Evolutionary conservation across 139 green algal genomes (phyloP).

Genomic region (Haematococcus lacustris): DNA sequence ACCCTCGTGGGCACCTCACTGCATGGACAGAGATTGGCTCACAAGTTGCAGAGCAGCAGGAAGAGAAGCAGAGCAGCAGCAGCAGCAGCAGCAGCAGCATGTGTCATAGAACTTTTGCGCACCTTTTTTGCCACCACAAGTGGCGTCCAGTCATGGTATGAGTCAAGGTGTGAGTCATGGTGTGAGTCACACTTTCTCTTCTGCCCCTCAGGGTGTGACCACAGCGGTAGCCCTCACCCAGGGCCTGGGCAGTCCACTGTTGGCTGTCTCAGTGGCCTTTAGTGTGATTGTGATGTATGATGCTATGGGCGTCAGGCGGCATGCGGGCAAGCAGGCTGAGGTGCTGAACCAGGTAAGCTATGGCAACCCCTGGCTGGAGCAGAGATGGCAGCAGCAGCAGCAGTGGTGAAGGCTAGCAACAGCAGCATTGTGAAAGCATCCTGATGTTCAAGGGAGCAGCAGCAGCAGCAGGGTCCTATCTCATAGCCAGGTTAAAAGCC

Average conservation of each 20-base stretch:
- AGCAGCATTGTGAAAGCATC: neutral
- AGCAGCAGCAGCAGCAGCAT: slow-evolving; percentile 3
- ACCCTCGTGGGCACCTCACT: too few relatives aligned
- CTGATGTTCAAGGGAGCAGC: neutral
- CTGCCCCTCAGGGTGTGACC: slow-evolving; percentile 74
- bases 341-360: slow-evolving; percentile 86
- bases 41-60: too few relatives aligned
- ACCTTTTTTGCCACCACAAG: too few relatives aligned
- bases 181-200: too few relatives aligned
- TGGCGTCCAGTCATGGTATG: too few relatives aligned
- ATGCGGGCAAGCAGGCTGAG: slow-evolving; percentile 89
- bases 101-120: too few relatives aligned
- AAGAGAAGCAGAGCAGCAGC: neutral
- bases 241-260: slow-evolving; percentile 76
- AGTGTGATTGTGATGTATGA: slow-evolving; percentile 98
- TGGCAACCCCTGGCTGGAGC: slow-evolving; percentile 20
- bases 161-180: too few relatives aligned
- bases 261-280: slow-evolving; percentile 83
- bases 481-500: neutral
- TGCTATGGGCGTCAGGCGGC: slow-evolving; percentile 85
- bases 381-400: neutral
- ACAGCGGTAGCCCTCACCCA: slow-evolving; percentile 80
- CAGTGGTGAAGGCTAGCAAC: neutral
- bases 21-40: too few relatives aligned
- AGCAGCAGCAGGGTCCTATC: neutral